These are phyloP conservation scores for Phytophthora melonis DNA, from an alignment of 352 stramenopile genomes.

Conservation along the genomic window DNA sequence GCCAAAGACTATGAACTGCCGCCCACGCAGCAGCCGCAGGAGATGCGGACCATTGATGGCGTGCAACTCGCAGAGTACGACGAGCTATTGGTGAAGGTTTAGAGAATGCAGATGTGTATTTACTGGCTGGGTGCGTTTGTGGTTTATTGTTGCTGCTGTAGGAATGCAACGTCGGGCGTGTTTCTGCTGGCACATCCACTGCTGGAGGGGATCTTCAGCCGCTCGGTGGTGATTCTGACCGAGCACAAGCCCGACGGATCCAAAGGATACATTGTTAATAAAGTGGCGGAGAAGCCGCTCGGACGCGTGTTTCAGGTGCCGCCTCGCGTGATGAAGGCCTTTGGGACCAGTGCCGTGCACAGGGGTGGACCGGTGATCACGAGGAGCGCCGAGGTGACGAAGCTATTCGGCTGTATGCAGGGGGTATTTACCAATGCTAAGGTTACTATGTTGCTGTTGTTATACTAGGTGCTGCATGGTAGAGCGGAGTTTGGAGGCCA, in stretches of 20 bases:
- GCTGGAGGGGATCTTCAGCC: slow-evolving; percentile 73
- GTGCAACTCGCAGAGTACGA: slow-evolving; percentile 60
- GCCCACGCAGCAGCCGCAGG: background rate
- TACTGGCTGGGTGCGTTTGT: background rate
- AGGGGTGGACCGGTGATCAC: slow-evolving; percentile 73
- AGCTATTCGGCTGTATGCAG: background rate
- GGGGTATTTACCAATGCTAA: background rate
- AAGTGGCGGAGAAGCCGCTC: slow-evolving; percentile 60
- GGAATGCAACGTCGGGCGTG: slow-evolving; percentile 54
- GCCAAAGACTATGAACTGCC: slow-evolving; percentile 49
- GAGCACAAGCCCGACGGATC: slow-evolving; percentile 67
- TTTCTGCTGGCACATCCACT: slow-evolving; percentile 85
- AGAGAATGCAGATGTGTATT: background rate
- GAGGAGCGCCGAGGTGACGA: slow-evolving; percentile 63
- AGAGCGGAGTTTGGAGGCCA: slow-evolving; percentile 71
- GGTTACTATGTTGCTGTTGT: background rate
- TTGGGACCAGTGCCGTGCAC: slow-evolving; percentile 68
- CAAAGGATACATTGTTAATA: slow-evolving; percentile 84
- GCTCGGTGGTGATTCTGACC: slow-evolving; percentile 79
- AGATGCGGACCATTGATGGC: slow-evolving; percentile 29
- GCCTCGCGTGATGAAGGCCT: slow-evolving; percentile 60
- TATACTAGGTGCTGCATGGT: slow-evolving; percentile 62
- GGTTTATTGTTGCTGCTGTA: slow-evolving; percentile 18
- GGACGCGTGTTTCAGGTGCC: slow-evolving; percentile 71
- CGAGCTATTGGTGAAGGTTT: background rate